Conservation (phyloP, 2,329 filamentous ascomycete species). For the Alternaria viburni region DNA sequence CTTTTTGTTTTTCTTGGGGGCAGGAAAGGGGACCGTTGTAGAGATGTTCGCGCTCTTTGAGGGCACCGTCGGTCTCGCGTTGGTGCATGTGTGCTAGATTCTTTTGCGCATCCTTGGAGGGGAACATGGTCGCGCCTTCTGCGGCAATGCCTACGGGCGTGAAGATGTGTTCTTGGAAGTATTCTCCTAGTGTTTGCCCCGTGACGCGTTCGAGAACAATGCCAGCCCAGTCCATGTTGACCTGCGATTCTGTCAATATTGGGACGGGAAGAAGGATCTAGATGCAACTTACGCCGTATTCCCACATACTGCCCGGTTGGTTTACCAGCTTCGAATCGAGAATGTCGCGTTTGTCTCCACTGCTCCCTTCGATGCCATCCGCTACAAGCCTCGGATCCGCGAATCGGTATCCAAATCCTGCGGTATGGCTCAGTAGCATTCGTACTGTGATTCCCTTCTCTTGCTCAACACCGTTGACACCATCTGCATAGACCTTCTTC, state of each 20-base stretch:
- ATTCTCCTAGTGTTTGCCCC: conserved; percentile 52
- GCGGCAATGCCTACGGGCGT: conserved; percentile 52
- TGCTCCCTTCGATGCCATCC: conserved; percentile 44
- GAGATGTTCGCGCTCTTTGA: conserved; percentile 57
- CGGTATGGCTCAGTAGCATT: conserved; percentile 59
- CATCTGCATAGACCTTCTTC: conserved; percentile 50
- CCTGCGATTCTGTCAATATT: conserved; percentile 43
- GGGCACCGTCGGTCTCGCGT: conserved; percentile 52
- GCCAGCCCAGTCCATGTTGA: conserved; percentile 59
- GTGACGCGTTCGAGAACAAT: conserved; percentile 55
- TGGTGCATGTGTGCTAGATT: conserved; percentile 65
- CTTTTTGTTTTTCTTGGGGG: conserved; percentile 52
- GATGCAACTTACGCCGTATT: conserved; percentile 54
- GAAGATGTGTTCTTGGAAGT: conserved; percentile 56
- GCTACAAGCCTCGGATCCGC: conserved; percentile 54
- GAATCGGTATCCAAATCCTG: conserved; percentile 58
- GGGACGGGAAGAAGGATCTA: background rate
- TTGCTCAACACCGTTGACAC: conserved; percentile 46
- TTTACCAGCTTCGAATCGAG: conserved; percentile 62
- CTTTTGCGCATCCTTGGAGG: conserved; percentile 59
- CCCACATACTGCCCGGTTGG: conserved; percentile 68
- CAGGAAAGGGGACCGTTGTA: conserved; percentile 55
- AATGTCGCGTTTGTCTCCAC: conserved; percentile 56
- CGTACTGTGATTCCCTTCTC: conserved; percentile 56
- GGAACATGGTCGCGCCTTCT: conserved; percentile 63